Percentiles rank a stretch among this genome's conserved stretches.
These are phyloP conservation scores for Aspergillus taichungensis DNA, from an alignment of 495 filamentous ascomycete genomes.

Conservation along the genomic window DNA sequence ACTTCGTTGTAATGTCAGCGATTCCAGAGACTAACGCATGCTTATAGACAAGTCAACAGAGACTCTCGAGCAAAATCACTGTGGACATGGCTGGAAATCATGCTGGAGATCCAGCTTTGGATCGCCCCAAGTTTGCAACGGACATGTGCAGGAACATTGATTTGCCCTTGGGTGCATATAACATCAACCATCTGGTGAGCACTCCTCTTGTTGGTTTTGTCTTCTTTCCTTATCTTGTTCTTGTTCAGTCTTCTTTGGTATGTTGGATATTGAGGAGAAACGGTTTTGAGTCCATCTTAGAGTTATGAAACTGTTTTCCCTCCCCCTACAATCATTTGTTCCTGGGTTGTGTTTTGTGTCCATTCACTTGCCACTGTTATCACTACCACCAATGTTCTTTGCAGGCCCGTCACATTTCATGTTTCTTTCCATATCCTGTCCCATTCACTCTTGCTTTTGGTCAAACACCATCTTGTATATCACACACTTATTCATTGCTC, in stretches of 20 bases:
- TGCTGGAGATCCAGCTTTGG: conserved; percentile 16
- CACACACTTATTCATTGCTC: conserved; percentile 9
- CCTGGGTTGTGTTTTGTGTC: no score
- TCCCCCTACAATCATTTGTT: no score
- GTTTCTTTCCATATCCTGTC: background rate
- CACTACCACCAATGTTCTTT: background rate
- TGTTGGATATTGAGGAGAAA: no score
- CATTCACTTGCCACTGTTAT: background rate
- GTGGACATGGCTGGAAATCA: conserved; percentile 1
- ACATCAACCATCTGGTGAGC: conserved; percentile 19
- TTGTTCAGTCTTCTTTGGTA: background rate
- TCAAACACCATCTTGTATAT: conserved; percentile 8
- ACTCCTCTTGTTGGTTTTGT: background rate
- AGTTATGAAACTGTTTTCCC: no score
- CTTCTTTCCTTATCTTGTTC: background rate
- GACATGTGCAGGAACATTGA: conserved; percentile 22
- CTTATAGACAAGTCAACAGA: no score
- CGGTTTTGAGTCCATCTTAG: no score
- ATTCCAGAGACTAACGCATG: no score
- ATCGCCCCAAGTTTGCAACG: conserved; percentile 10
- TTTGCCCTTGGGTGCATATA: conserved; percentile 17
- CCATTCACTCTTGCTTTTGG: conserved; percentile 3
- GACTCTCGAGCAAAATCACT: background rate
- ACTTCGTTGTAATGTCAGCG: no score
- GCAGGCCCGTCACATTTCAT: background rate